These are phyloP conservation scores for Coprinopsis marcescibilis DNA, from an alignment of 768 basidiomycete species.

Conservation along the genomic window DNA sequence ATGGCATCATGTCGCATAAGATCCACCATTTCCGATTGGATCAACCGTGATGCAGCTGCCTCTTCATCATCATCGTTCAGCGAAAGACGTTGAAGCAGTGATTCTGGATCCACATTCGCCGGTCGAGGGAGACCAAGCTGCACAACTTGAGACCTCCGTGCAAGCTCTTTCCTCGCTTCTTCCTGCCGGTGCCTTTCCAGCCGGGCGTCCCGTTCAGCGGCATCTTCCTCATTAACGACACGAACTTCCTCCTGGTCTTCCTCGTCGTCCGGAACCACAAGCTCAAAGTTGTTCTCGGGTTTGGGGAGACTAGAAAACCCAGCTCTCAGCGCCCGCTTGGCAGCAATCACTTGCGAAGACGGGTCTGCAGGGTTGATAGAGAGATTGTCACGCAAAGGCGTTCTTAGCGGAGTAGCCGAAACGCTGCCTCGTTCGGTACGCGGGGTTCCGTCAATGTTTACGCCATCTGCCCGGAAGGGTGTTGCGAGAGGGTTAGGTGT, in stretches of 20 bases:
- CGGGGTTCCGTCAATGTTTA: constrained; percentile 51
- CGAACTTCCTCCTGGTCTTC: constrained; percentile 62
- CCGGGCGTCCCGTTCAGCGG: constrained; percentile 83
- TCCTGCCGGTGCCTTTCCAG: constrained; percentile 61
- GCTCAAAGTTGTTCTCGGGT: constrained; percentile 96
- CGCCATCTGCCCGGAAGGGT: constrained; percentile 49
- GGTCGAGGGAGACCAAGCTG: constrained; percentile 84
- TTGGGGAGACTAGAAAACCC: constrained; percentile 83
- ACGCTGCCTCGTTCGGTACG: constrained; percentile 39
- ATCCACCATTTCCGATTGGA: constrained; percentile 72
- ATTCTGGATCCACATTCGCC: constrained; percentile 67
- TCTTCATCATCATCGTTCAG: constrained; percentile 46
- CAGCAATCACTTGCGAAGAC: constrained; percentile 48
- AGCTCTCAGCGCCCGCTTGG: constrained; percentile 71
- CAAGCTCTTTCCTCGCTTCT: constrained; percentile 75
- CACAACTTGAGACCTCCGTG: constrained; percentile 74
- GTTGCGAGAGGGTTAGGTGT: constrained; percentile 97
- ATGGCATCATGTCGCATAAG: constrained; percentile 88
- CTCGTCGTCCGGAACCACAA: constrained; percentile 90
- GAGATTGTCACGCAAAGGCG: constrained; percentile 90
- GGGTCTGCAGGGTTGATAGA: constrained; percentile 76
- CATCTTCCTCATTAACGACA: constrained; percentile 71
- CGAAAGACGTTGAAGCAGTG: constrained; percentile 45
- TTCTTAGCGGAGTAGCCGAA: constrained; percentile 79
- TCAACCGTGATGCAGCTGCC: constrained; percentile 51